Conservation (phyloP, 306 rosid genomes). For the Canavalia gladiata region DNA sequence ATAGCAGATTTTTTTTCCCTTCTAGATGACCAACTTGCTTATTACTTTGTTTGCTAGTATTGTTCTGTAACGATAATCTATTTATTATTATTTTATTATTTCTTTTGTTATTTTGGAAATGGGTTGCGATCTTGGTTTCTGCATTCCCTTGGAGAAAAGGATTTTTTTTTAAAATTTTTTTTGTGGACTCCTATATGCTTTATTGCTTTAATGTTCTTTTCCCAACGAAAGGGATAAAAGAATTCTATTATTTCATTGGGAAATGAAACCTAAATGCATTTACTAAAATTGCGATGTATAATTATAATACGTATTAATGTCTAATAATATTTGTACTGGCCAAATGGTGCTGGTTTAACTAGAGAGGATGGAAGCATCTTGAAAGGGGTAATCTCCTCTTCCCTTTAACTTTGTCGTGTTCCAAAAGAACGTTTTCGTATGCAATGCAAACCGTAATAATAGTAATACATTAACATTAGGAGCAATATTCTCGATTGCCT, state of each 20-base stretch:
- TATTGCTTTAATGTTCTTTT: conserved; percentile 16
- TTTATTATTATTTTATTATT: neutral
- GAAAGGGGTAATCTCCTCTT: too few species aligned
- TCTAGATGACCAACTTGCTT: conserved; percentile 14
- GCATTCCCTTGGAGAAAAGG: conserved; percentile 26
- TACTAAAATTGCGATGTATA: conserved; percentile 25
- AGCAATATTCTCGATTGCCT: neutral
- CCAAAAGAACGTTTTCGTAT: conserved; percentile 10
- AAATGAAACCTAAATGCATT: neutral
- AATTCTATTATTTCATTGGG: neutral
- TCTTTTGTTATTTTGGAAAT: neutral
- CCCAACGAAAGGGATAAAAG: conserved; percentile 12
- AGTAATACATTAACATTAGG: neutral
- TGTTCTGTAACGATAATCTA: conserved; percentile 26
- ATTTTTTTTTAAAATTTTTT: neutral
- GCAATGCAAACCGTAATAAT: neutral
- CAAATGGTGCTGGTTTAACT: neutral
- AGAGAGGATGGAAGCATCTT: neutral
- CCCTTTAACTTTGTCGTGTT: neutral
- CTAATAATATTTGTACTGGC: neutral
- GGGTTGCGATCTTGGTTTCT: neutral
- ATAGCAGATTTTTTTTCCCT: neutral
- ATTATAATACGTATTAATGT: neutral
- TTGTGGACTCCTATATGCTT: conserved; percentile 12
- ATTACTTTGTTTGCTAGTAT: neutral